These are phyloP conservation scores for Patellifolia procumbens DNA, from an alignment of 179 eudicot genomes.

Conservation along the genomic window DNA sequence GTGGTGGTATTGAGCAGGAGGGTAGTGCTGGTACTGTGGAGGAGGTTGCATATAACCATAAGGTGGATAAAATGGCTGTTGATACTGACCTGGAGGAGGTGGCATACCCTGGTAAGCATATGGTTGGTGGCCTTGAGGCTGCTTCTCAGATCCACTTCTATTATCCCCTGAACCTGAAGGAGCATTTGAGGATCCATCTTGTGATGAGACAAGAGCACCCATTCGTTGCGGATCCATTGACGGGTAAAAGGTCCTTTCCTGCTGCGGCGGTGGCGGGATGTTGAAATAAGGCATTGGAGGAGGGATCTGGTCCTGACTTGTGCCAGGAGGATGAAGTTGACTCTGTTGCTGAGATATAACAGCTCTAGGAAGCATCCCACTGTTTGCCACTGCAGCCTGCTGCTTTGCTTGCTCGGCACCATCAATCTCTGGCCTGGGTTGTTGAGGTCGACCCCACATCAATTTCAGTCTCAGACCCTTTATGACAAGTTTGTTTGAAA, in stretches of 20 bases:
- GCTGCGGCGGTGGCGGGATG: slow-evolving; percentile 74
- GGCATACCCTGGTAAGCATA: slow-evolving; percentile 54
- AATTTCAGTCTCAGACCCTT: slow-evolving; percentile 87
- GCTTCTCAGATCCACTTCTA: slow-evolving; percentile 46
- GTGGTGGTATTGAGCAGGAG: slow-evolving; percentile 28
- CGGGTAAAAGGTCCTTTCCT: slow-evolving; percentile 70
- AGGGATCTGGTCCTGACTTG: slow-evolving; percentile 49
- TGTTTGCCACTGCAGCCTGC: slow-evolving; percentile 65
- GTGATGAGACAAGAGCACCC: slow-evolving; percentile 79
- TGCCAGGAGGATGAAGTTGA: slow-evolving; percentile 68
- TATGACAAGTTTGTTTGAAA: slow-evolving; percentile 83
- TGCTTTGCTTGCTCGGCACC: slow-evolving; percentile 55
- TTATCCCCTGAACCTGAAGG: slow-evolving; percentile 52
- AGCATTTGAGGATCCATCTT: slow-evolving; percentile 61
- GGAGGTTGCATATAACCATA: slow-evolving; percentile 64
- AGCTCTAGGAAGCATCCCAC: slow-evolving; percentile 88
- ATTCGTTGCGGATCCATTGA: slow-evolving; percentile 99
- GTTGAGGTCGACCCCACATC: slow-evolving; percentile 96
- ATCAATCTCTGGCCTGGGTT: slow-evolving; percentile 65
- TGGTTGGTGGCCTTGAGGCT: slow-evolving; percentile 45
- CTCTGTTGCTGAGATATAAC: slow-evolving; percentile 89
- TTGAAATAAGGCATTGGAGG: slow-evolving; percentile 72
- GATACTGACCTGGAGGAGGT: slow-evolving; percentile 53
- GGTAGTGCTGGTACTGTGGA: slow-evolving; percentile 45
- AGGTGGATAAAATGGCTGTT: slow-evolving; percentile 68